These are phyloP conservation scores for Corylus americana DNA, from an alignment of 306 rosid species.

Conservation along the genomic window DNA sequence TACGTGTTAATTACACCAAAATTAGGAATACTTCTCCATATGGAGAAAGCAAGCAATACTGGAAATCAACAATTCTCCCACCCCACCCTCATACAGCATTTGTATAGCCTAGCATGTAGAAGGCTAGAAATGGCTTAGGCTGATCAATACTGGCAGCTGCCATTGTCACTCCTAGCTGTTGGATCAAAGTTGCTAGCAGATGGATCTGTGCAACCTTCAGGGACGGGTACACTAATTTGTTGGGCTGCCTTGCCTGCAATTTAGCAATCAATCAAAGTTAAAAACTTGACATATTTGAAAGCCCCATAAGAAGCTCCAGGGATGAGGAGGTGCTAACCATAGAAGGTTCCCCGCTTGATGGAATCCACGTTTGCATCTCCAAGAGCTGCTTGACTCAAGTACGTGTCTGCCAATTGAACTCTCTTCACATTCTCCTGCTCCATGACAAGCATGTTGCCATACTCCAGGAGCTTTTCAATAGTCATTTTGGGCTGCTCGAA, in stretches of 20 bases:
- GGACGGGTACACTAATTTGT: constrained; percentile 55
- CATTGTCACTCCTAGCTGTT: constrained; percentile 85
- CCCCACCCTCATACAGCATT: too few relatives aligned
- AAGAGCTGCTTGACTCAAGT: constrained; percentile 71
- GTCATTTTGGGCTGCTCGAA: constrained; percentile 51
- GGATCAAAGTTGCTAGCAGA: constrained; percentile 68
- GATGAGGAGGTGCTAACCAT: constrained; percentile 40
- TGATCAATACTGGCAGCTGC: constrained; percentile 49
- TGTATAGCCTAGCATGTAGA: background rate
- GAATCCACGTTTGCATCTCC: constrained; percentile 73
- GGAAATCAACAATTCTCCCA: too few relatives aligned
- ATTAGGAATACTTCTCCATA: too few relatives aligned
- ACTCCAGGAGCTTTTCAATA: constrained; percentile 53
- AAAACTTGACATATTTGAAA: background rate
- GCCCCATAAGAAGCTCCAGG: background rate
- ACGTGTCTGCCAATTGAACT: constrained; percentile 75
- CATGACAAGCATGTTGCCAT: constrained; percentile 69
- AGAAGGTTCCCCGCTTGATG: constrained; percentile 56
- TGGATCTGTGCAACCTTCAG: constrained; percentile 76
- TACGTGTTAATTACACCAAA: too few relatives aligned
- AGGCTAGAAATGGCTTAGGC: constrained; percentile 31
- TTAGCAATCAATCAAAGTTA: background rate
- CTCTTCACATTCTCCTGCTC: constrained; percentile 84
- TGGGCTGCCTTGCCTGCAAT: constrained; percentile 78
- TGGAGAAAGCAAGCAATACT: too few relatives aligned